phyloP scores from a whole-genome alignment of 495 filamentous ascomycete genomes.

The Penicillium lividum region DNA sequence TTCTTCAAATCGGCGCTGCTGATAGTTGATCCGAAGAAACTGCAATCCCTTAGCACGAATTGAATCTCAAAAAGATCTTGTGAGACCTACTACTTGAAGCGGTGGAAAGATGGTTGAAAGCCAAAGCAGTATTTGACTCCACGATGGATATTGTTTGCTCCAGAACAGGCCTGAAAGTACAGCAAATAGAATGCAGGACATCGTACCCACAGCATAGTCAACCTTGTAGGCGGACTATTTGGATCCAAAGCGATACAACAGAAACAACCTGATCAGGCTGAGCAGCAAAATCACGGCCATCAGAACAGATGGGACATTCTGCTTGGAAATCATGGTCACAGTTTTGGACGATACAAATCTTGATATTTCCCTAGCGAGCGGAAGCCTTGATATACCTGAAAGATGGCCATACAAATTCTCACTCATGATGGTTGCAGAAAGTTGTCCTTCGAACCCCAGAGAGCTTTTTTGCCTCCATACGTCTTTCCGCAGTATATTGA shows the following conservation, averaged over 20 bases:
- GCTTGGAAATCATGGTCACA: background rate
- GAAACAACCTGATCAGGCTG: background rate
- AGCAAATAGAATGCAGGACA: background rate
- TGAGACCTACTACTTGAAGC: background rate
- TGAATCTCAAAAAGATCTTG: background rate
- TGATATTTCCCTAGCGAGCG: background rate
- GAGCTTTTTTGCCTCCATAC: background rate
- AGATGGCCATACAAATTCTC: background rate
- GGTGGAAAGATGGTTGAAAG: background rate
- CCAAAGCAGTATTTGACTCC: background rate
- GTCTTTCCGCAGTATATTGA: background rate
- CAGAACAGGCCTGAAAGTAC: background rate
- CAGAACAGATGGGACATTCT: background rate
- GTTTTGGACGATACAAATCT: background rate
- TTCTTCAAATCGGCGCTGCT: background rate
- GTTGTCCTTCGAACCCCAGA: background rate
- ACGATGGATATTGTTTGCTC: background rate
- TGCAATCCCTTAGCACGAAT: background rate
- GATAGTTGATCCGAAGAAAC: background rate
- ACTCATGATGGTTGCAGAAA: background rate
- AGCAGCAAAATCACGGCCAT: background rate
- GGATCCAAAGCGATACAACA: too few relatives aligned
- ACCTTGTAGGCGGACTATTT: background rate
- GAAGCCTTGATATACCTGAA: background rate
- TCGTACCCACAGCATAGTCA: background rate